A percentile compares a stretch with the other conserved stretches of the same genome.
Conservation (phyloP, 2,329 filamentous ascomycete species). For the Mollisia scopiformis region DNA sequence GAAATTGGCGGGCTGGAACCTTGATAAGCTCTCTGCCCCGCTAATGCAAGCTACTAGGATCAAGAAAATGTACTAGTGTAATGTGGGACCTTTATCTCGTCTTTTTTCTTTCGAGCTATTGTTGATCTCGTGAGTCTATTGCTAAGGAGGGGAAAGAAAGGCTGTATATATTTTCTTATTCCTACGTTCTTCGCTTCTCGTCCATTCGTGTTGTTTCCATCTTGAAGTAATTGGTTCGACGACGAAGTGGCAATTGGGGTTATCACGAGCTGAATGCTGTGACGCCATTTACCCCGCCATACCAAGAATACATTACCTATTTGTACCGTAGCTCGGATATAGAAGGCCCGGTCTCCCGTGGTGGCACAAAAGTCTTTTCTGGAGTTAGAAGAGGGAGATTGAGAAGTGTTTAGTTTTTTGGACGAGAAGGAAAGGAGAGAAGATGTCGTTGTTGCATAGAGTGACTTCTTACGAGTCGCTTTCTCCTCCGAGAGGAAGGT, state of each 20-base stretch:
- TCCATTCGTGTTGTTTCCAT: background rate
- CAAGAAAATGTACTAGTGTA: background rate
- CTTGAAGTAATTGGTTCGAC: background rate
- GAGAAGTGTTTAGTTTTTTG: background rate
- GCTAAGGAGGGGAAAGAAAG: background rate
- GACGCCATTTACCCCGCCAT: constrained; percentile 14
- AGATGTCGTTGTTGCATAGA: constrained; percentile 31
- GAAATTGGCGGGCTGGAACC: constrained; percentile 6
- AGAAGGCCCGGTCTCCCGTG: background rate
- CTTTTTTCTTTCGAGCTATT: background rate
- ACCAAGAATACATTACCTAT: too few species aligned
- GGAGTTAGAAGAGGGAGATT: background rate
- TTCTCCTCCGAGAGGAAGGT: constrained; percentile 26
- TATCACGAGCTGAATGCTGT: background rate
- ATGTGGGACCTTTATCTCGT: constrained; percentile 7
- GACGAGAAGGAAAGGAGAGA: background rate
- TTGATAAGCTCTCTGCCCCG: background rate
- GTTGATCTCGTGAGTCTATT: constrained; percentile 2
- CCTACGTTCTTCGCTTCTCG: background rate
- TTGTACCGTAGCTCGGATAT: background rate
- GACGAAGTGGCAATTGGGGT: background rate
- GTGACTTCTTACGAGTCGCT: constrained; percentile 32
- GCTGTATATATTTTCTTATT: constrained; percentile 5
- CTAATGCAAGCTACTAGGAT: constrained; percentile 12
- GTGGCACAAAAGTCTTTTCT: background rate